Evolutionary conservation across 192 early-diverging fungal genomes (phyloP), one percentile per base, ranked within the genome.

Genomic region (Diversispora eburnea): DNA sequence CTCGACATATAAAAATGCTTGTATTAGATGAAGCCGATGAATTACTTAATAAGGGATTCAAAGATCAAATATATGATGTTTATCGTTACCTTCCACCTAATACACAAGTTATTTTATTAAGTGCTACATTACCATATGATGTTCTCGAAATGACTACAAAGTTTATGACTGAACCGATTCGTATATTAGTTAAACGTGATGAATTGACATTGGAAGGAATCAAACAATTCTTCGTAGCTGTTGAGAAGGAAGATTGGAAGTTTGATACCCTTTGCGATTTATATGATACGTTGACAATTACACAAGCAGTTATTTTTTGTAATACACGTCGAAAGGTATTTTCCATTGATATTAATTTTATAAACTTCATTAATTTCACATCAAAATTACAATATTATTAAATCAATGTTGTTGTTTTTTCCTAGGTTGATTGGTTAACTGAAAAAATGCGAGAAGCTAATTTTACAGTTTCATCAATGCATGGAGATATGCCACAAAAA

Each of bases 271-370:
- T 98, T 13, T 97, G 97, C 82, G 94, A 99, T 80, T 82, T 98
- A 8, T 98, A 98, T 83, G 97, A 98, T 76, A 96, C 93, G 12
- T 77, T 97, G 48, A 98, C 95, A 5, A 94, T 97, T 70, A 97
- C 95, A n/a, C 97, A 98, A 73, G 97, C 97, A 33, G 95, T 98
- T 25, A 98, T 98, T 67, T 98, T 98, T 77, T 97, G 95, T 83
- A 98, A 98, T 82, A 97, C 95, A 3, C 86, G 94, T 47, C 88
- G 93, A 78, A 98, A 98, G 88, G 93, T 82, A 76, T 57, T 45
- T 43, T 8, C 58, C 10, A 8, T 51, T 58, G 10, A 22, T 58
- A 22, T 64, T 2, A 39, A 5, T 19, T 45, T 45, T 19, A 42
- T 12, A n/a, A 45, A 25, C 2, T 33, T 33, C 25, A 33, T 33